Evolutionary conservation across 176 grass and related monocot species (phyloP), one percentile per base, ranked within the genome.

Genomic region (Juncus effusus): DNA sequence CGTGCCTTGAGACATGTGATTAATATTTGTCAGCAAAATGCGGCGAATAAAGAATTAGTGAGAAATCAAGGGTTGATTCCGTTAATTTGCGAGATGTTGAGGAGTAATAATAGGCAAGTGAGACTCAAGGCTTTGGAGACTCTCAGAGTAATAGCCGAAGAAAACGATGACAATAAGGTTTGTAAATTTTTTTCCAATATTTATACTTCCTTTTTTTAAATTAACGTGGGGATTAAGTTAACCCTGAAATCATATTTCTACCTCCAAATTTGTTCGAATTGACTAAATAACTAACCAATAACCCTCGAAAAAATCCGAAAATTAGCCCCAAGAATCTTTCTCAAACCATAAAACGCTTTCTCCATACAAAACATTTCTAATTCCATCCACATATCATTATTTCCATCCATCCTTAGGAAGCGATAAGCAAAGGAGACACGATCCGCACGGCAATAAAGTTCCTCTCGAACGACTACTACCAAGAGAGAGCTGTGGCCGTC

Each of bases 361-460:
- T 28, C 19, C 19, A 28, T 28, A 28, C 19, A 28, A 28, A 28
- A 28, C 19, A 28, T 28, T 28, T 28, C 19, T 28, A 28, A 28
- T 1, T 28, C 19, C 19, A 28, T 28, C 19, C 19, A 28, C 1
- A 28, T 28, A 28, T 28, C 19, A 28, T 28, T 28, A 28, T 1
- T 28, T 28, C 1, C 19, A 28, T 28, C 19, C 19, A 28, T 28
- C 19, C 78, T 16, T 54, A 82, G 83, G 81, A 84, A 65, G 77
- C 69, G 65, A 69, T 87, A 36, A 82, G 70, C 14, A 65, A 80
- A 51, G 88, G 88, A n/a, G 84, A 92, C 60, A 87, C 81, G 2
- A 81, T 92, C 35, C 88, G 88, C 56, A 92, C 84, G 0, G 69
- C 87, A 47, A 87, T 92, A 67, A 92, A 92, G 60, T 87, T 92